phyloP scores from a whole-genome alignment of 2,329 filamentous ascomycete species.

The Plenodomus biglobosus region DNA sequence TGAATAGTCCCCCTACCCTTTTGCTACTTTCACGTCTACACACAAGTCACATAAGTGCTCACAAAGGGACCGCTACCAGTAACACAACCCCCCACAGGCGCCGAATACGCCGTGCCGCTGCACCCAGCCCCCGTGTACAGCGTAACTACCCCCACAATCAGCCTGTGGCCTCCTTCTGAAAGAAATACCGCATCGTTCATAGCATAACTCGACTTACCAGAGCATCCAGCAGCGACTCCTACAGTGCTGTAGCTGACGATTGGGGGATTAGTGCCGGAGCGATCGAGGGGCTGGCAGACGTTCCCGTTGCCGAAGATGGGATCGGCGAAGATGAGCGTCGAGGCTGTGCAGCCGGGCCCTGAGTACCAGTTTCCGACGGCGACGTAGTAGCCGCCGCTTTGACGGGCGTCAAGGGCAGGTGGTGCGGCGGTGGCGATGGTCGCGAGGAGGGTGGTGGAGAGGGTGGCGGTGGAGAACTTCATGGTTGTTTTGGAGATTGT shows the following conservation, averaged over 20 bases:
- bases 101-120: conserved; percentile 3
- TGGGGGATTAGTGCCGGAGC: conserved; percentile 3
- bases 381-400: conserved; percentile 5
- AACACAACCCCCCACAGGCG: conserved; percentile 9
- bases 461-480: too few relatives aligned
- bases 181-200: too few relatives aligned
- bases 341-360: conserved; percentile 11
- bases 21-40: too few relatives aligned
- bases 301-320: conserved; percentile 19
- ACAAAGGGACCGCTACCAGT: conserved; percentile 9
- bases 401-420: too few relatives aligned
- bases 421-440: too few relatives aligned
- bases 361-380: conserved; percentile 18
- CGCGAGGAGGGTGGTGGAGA: too few relatives aligned
- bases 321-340: conserved; percentile 15
- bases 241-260: conserved; percentile 15
- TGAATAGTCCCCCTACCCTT: too few relatives aligned
- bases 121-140: conserved; percentile 7
- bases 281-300: conserved; percentile 16
- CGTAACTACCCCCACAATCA: conserved; percentile 1
- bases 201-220: conserved; percentile 8
- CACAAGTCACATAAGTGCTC: conserved; percentile 10
- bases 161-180: not conserved
- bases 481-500: too few relatives aligned
- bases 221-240: conserved; percentile 9